Percentiles rank a stretch among this genome's conserved stretches.
Conservation (phyloP, 2,329 filamentous ascomycete genomes). For the Ceratocystis colombiana region DNA sequence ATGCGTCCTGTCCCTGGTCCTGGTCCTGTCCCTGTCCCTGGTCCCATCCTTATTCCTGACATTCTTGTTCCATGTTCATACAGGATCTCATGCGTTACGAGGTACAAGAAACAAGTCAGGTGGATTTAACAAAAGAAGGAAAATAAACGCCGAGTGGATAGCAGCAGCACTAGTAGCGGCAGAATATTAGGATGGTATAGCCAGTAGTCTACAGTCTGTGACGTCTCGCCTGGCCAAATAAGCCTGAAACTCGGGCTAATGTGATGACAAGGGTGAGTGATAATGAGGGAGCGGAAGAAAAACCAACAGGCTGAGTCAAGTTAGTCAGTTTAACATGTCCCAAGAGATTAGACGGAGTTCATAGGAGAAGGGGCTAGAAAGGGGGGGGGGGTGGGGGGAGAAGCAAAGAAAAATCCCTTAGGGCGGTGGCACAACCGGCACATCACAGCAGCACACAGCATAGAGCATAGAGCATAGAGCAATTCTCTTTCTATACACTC, state of each 20-base stretch:
- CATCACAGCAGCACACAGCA: too few relatives aligned
- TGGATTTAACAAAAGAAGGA: neutral
- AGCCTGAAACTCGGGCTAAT: neutral
- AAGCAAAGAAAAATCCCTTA: too few relatives aligned
- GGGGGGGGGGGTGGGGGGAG: too few relatives aligned
- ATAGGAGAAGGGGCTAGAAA: too few relatives aligned
- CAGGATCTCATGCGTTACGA: neutral
- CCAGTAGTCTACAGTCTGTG: neutral
- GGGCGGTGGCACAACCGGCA: too few relatives aligned
- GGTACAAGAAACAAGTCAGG: neutral
- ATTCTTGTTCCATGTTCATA: neutral
- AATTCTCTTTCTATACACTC: too few relatives aligned
- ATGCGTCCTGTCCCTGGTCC: neutral
- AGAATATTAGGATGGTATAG: neutral
- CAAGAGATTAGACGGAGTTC: neutral
- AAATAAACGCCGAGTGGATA: neutral
- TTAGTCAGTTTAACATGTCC: neutral
- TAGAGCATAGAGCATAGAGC: too few relatives aligned
- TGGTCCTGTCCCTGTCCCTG: neutral
- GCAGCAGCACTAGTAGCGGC: too few relatives aligned
- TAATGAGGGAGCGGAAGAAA: neutral
- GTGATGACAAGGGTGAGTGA: neutral
- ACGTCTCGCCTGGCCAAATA: slow-evolving; percentile 5
- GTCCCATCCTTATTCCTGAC: neutral
- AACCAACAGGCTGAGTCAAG: neutral